Percentiles rank a stretch among this genome's conserved stretches.
phyloP scores from a whole-genome alignment of 2,329 filamentous ascomycete genomes.

The Didymosphaeria variabile region DNA sequence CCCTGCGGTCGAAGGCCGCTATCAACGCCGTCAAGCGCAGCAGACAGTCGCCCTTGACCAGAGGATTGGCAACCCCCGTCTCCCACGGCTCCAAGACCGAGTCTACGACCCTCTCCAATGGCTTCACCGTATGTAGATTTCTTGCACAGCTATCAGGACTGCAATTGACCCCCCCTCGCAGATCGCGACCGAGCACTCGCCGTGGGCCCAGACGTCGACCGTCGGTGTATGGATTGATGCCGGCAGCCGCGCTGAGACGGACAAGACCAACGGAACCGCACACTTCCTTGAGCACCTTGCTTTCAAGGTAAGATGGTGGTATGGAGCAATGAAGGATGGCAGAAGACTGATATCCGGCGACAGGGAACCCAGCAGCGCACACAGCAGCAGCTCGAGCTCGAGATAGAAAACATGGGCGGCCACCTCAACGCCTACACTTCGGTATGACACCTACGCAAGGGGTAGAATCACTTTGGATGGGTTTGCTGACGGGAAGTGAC shows the following conservation, averaged over 20 bases:
- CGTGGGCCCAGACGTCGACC: constrained; percentile 97
- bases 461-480: constrained; percentile 17
- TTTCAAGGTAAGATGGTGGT: constrained; percentile 79
- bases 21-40: constrained; percentile 71
- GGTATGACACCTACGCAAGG: constrained; percentile 64
- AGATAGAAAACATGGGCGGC: constrained; percentile 99
- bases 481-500: constrained; percentile 51
- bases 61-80: constrained; percentile 91
- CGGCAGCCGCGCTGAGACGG: constrained; percentile 95
- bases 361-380: constrained; percentile 93
- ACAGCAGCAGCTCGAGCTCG: constrained; percentile 96
- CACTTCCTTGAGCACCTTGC: constrained; percentile 99
- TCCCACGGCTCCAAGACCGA: constrained; percentile 80
- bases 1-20: constrained; percentile 86
- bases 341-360: constrained; percentile 36
- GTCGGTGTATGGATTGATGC: constrained; percentile 99
- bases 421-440: constrained; percentile 99
- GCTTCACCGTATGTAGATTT: constrained; percentile 78
- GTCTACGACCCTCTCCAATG: constrained; percentile 96
- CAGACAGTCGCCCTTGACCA: constrained; percentile 70
- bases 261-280: constrained; percentile 98
- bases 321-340: constrained; percentile 16
- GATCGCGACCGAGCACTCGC: constrained; percentile 98
- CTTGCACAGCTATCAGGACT: constrained; percentile 24
- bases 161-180: constrained; percentile 57